These are phyloP conservation scores for Candida nemodendra DNA, from an alignment of 805 yeast genomes.

Conservation along the genomic window DNA sequence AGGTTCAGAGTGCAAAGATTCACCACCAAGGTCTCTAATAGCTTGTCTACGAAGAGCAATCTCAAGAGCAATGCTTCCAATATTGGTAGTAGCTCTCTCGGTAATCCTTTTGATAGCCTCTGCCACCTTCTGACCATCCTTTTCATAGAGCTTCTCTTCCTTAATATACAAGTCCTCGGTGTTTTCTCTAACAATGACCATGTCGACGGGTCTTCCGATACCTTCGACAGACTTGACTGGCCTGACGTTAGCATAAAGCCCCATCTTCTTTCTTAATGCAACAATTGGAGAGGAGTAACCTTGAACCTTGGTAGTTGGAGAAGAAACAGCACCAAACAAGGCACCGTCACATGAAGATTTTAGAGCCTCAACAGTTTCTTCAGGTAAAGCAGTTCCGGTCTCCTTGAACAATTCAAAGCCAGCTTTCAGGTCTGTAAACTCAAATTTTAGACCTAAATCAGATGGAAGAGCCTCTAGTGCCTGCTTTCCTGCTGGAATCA, in stretches of 20 bases:
- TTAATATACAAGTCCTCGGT: conserved; percentile 97
- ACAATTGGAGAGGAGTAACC: conserved; percentile 99
- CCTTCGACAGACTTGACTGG: conserved; percentile 94
- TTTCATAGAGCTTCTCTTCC: conserved; percentile 76
- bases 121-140: conserved; percentile 86
- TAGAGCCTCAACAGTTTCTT: conserved; percentile 78
- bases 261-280: conserved; percentile 94
- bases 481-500: conserved; percentile 93
- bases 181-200: conserved; percentile 98
- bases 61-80: conserved; percentile 88
- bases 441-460: conserved; percentile 73
- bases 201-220: conserved; percentile 85
- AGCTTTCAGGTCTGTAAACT: conserved; percentile 85
- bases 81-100: conserved; percentile 79
- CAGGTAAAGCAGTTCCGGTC: conserved; percentile 96
- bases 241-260: conserved; percentile 93
- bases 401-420: conserved; percentile 92
- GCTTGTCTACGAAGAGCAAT: conserved; percentile 90
- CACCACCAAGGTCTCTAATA: conserved; percentile 62
- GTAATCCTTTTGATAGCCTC: conserved; percentile 97
- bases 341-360: conserved; percentile 92
- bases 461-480: conserved; percentile 80
- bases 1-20: conserved; percentile 53
- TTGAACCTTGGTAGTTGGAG: conserved; percentile 89
- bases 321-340: conserved; percentile 93